A percentile compares a stretch with the other conserved stretches of the same genome.
These are phyloP conservation scores for Solanum ossicruentum DNA, from an alignment of 257 asterid species.

Conservation along the genomic window DNA sequence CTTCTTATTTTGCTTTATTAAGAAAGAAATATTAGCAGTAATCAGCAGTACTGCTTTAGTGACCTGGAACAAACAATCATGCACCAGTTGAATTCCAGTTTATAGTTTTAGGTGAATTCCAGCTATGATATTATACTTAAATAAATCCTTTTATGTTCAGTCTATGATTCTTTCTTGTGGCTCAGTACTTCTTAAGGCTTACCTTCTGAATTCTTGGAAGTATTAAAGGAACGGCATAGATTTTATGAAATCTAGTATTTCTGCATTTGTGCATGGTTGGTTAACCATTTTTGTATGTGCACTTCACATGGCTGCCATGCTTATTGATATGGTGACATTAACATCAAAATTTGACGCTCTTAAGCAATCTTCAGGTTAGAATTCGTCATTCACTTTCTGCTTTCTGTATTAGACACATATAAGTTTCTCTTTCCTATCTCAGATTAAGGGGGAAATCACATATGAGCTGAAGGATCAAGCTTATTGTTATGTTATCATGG, in stretches of 20 bases:
- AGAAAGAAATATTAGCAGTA: not conserved
- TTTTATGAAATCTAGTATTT: not conserved
- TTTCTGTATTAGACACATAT: not conserved
- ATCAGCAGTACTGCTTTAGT: not conserved
- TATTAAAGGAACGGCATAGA: not conserved
- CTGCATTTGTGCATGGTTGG: not conserved
- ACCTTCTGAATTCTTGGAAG: not conserved
- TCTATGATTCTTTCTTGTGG: not conserved
- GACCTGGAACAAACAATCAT: not conserved
- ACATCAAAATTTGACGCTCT: not conserved
- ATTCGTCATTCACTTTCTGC: not conserved
- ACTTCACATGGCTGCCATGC: not conserved
- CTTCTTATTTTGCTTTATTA: not conserved
- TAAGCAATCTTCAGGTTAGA: not conserved
- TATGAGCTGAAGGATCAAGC: constrained; percentile 94
- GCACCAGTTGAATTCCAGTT: not conserved
- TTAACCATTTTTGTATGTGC: not conserved
- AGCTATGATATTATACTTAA: not conserved
- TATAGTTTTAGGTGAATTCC: not conserved
- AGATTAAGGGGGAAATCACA: constrained; percentile 81
- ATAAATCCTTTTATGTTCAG: not conserved
- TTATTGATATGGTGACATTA: not conserved
- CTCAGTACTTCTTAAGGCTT: not conserved
- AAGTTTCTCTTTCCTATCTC: constrained; percentile 9
- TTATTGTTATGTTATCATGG: constrained; percentile 44